Base-by-base conservation (phyloP, 768 basidiomycete species). In the Rhodotorula kratochvilovae region DNA sequence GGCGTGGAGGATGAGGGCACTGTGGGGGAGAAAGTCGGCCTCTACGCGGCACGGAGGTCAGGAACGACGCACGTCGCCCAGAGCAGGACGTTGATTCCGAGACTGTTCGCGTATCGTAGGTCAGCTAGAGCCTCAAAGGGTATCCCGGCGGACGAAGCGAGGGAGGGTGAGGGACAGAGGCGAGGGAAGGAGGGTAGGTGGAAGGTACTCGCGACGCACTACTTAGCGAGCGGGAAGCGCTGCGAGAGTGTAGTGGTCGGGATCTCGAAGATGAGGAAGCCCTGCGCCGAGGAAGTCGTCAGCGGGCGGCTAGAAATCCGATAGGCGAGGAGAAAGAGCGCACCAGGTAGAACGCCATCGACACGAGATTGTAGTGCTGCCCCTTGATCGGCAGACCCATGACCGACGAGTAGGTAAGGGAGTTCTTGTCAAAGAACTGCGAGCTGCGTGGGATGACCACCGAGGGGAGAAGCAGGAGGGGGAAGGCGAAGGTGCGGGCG, bases 361-460 rank as follows among this genome's bases (percentile, higher is more conserved):
- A 31, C 33, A 57, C 84, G 25, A 88, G 80, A 74, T 87, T 88
- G 77, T 87, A 69, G 29, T 69, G 48, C 36, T 71, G 50, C 2
- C 87, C 87, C 6, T 79, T 82, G 72, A 88, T 87, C 4, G 87
- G 87, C 55, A 89, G 82, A 5, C 85, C 85, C 87, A 88, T 87
- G 70, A 88, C 84, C 73, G 86, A 86, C 61, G 17, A 53, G 81
- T 88, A 88, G 77, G 87, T 88, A 50, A 88, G 77, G 21, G 86
- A 85, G 8, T 87, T 87, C 82, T 89, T 89, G 78, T 89, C 88
- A 86, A 88, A 77, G 74, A 85, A 88, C 75, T 88, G 57, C 86
- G 1, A 36, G 21, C 45, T 58, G 23, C 13, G 16, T 16, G 64
- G 7, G 36, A 36, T 36, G n/a, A 2, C 19, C 16, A 39, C 10